Base-by-base conservation (phyloP, 805 yeast species). In the Cyberlindnera galapagoensis region DNA sequence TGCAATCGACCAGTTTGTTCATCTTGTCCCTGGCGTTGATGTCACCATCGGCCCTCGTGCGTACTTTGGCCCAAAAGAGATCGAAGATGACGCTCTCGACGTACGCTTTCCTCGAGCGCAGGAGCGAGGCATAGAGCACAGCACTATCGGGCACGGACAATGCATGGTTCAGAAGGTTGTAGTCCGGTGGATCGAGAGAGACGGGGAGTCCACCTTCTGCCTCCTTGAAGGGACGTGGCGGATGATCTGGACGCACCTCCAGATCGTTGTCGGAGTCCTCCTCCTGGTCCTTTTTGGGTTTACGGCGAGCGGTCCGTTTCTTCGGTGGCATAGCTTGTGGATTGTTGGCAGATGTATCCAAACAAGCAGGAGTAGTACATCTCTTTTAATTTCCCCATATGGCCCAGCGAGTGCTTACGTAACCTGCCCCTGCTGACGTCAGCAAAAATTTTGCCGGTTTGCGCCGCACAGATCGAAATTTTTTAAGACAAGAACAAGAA, bases 1-100 rank as follows among this genome's bases (percentile, higher is more conserved):
- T 59, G 39, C 88, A 76, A 44, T 88, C 96, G 44, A 90, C 75
- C 35, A 92, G 61, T 52, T 86, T 87, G 38, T 86, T 80, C 95
- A 88, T 87, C 35, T 77, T 77, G 42, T 90, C 97, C 46, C 94
- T 63, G 5, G 83, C 80, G 50, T 72, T 74, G n/a, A 52, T 56
- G 35, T 64, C 67, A 39, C 64, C 53, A 34, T 59, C 53, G 18
- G 57, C 38, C 58, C 56, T 34, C 54, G 67, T 32, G 62, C 66
- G 32, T 30, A 79, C 81, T 39, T 81, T 75, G 7, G 80, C 67
- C 95, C 97, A 90, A 46, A 77, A 85, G 28, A 80, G 64, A 38
- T 74, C 74, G 48, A 90, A 87, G 69, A 86, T 74, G 21, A 69
- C 69, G 4, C 80, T 66, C 56, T 77, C 49, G 39, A 79, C 53